A percentile compares a stretch with the other conserved stretches of the same genome.
Evolutionary conservation across 768 basidiomycete species (phyloP).

Genomic region (Leucocoprinus leucothites): DNA sequence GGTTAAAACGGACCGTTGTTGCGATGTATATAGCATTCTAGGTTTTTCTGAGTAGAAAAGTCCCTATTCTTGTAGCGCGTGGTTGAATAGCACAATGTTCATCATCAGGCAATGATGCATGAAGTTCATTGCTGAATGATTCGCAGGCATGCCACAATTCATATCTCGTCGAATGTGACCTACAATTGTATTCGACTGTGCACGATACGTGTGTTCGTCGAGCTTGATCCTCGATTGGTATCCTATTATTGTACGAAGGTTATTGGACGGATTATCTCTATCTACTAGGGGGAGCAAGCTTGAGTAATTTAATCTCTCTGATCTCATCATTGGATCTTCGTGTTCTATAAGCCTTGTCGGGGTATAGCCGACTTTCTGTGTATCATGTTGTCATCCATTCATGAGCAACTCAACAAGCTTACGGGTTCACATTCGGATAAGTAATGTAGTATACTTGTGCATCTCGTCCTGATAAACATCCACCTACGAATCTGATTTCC

Average conservation of each 20-base stretch:
- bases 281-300: neutral
- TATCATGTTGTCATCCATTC: no score
- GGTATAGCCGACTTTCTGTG: no score
- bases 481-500: no score
- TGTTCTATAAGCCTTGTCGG: neutral
- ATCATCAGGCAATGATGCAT: no score
- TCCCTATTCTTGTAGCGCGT: neutral
- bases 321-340: neutral
- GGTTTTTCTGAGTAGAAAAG: neutral
- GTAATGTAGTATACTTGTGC: no score
- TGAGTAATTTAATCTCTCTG: neutral
- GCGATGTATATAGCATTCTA: neutral
- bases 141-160: no score
- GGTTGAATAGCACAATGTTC: no score
- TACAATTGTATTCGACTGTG: neutral
- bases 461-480: no score
- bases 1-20: neutral
- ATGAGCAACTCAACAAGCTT: no score
- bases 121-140: no score
- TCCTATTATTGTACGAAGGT: neutral
- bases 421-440: no score
- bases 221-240: no score
- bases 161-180: neutral
- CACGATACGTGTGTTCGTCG: neutral
- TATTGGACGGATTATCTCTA: slow-evolving; percentile 2